Conservation (phyloP, 306 rosid species). For the Castanea crenata region DNA sequence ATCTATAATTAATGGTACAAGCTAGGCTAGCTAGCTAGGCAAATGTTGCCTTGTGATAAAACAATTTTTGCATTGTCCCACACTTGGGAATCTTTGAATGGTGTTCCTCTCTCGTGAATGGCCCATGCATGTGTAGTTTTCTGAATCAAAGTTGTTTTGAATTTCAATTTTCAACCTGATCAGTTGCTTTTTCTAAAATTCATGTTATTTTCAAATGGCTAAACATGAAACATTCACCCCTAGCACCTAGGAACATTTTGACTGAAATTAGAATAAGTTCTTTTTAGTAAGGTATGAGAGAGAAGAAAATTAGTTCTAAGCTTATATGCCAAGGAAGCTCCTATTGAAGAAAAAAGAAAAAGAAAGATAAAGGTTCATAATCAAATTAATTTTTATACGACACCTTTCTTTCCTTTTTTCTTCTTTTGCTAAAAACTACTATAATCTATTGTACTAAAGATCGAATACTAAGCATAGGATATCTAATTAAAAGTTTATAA, state of each 20-base stretch:
- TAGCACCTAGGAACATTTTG: not conserved
- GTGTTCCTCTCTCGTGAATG: not conserved
- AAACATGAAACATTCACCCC: no score
- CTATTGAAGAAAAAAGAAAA: not conserved
- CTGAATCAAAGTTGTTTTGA: not conserved
- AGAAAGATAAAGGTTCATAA: not conserved
- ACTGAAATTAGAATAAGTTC: not conserved
- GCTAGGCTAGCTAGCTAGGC: no score
- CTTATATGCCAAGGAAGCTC: not conserved
- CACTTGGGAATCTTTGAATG: not conserved
- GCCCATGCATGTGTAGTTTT: not conserved
- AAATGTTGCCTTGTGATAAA: no score
- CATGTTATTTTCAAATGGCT: no score
- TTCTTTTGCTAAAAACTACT: not conserved
- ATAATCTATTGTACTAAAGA: no score
- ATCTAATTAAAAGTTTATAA: no score
- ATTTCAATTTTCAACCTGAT: no score
- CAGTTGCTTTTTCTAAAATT: not conserved
- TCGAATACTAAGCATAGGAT: no score
- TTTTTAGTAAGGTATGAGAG: not conserved
- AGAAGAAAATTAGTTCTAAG: not conserved
- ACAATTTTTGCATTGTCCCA: not conserved
- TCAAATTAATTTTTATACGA: not conserved
- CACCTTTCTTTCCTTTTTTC: not conserved
- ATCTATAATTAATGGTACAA: no score